Conservation (phyloP, 2,329 filamentous ascomycete species). For the Hypoxylon sp. region DNA sequence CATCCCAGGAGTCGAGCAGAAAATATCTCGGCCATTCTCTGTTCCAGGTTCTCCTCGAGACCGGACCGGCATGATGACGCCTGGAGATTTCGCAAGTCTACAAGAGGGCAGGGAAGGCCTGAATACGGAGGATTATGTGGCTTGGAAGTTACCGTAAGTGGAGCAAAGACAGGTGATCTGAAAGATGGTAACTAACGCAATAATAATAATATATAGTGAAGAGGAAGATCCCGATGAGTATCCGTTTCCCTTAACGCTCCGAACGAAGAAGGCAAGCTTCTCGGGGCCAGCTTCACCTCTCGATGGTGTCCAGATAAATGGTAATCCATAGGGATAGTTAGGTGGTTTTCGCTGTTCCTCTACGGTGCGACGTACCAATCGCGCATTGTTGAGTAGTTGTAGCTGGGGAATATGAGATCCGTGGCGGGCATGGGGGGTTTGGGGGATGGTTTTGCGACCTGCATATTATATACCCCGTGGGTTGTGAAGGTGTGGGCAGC, state of each 20-base stretch:
- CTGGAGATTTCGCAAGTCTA: constrained; percentile 95
- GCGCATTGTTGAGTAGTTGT: not conserved
- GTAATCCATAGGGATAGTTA: constrained; percentile 52
- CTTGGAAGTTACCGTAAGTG: constrained; percentile 97
- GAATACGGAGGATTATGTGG: constrained; percentile 96
- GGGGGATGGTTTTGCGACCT: constrained; percentile 7
- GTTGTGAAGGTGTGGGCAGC: constrained; percentile 11
- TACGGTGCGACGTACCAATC: not conserved
- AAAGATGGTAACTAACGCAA: constrained; percentile 23
- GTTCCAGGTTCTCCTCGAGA: constrained; percentile 94
- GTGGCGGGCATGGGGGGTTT: constrained; percentile 7
- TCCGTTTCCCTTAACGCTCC: constrained; percentile 71
- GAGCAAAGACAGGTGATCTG: not conserved
- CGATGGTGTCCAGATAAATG: constrained; percentile 60
- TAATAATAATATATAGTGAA: constrained; percentile 74
- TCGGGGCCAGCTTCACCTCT: constrained; percentile 60
- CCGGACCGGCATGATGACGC: constrained; percentile 97
- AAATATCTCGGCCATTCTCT: constrained; percentile 94
- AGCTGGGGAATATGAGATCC: not conserved
- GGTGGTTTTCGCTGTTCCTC: not conserved
- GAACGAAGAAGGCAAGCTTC: constrained; percentile 62
- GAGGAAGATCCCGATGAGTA: constrained; percentile 91
- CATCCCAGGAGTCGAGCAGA: constrained; percentile 92
- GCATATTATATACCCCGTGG: constrained; percentile 28
- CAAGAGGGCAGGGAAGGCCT: constrained; percentile 95